These are phyloP conservation scores for Ogataea henricii DNA, from an alignment of 805 yeast genomes.

Conservation along the genomic window DNA sequence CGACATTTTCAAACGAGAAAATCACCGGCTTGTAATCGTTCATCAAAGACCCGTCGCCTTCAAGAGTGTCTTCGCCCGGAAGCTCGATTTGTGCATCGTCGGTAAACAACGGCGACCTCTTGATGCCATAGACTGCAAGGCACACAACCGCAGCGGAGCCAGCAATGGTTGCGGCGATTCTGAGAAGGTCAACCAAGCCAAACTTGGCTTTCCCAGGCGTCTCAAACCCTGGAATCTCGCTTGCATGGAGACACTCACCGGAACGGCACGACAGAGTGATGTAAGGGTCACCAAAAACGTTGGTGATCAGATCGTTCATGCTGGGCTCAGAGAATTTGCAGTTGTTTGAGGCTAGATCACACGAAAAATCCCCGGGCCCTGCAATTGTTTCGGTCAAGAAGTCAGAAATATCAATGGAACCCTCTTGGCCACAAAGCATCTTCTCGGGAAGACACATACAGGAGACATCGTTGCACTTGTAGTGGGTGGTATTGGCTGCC, in stretches of 20 bases:
- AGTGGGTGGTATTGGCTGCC: slow-evolving; percentile 65
- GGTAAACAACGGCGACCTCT: slow-evolving; percentile 62
- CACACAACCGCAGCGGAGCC: slow-evolving; percentile 45
- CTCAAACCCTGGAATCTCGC: slow-evolving; percentile 90
- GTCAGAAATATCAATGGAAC: slow-evolving; percentile 92
- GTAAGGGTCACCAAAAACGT: slow-evolving; percentile 93
- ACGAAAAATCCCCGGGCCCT: slow-evolving; percentile 92
- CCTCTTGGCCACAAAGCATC: slow-evolving; percentile 91
- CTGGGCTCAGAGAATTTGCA: slow-evolving; percentile 93
- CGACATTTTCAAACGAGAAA: slow-evolving; percentile 72
- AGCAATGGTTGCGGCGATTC: slow-evolving; percentile 45
- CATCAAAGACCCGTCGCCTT: slow-evolving; percentile 40
- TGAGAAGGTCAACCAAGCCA: slow-evolving; percentile 47
- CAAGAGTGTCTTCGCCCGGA: slow-evolving; percentile 34
- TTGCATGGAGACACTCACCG: slow-evolving; percentile 90
- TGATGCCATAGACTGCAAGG: slow-evolving; percentile 49
- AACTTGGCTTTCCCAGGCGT: slow-evolving; percentile 56
- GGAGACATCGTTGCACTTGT: slow-evolving; percentile 73
- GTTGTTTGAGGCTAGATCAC: slow-evolving; percentile 60
- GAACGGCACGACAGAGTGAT: slow-evolving; percentile 80
- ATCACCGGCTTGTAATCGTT: slow-evolving; percentile 66
- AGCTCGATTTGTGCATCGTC: slow-evolving; percentile 27
- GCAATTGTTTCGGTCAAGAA: slow-evolving; percentile 84
- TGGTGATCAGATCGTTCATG: slow-evolving; percentile 87
- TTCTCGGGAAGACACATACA: slow-evolving; percentile 91